Conservation (phyloP, 208 protist species). For the Hexamita inflata region DNA sequence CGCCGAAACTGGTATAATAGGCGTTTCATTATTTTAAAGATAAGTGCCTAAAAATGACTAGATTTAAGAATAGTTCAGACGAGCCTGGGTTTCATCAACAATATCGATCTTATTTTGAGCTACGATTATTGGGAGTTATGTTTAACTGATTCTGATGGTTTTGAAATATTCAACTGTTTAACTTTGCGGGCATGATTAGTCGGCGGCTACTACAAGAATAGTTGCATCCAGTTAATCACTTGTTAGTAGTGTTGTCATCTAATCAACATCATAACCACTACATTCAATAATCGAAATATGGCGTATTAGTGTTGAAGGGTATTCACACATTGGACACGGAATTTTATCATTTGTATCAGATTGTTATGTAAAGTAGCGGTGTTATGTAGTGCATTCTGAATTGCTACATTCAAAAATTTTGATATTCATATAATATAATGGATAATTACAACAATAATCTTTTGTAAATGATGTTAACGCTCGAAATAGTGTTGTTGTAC, state of each 20-base stretch:
- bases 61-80: slow-evolving; percentile 59
- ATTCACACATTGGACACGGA: slow-evolving; percentile 14
- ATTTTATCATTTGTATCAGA: slow-evolving; percentile 11
- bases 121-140: slow-evolving; percentile 84
- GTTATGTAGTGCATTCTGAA: slow-evolving; percentile 34
- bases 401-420: slow-evolving; percentile 51
- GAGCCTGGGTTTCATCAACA: slow-evolving; percentile 66
- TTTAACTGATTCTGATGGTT: slow-evolving; percentile 97
- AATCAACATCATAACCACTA: slow-evolving; percentile 93
- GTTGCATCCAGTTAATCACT: slow-evolving; percentile 99
- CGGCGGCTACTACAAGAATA: slow-evolving; percentile 93
- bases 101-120: slow-evolving; percentile 99
- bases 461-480: slow-evolving; percentile 83
- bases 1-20: slow-evolving; percentile 83
- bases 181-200: slow-evolving; percentile 87
- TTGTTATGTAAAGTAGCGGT: slow-evolving; percentile 37
- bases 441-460: slow-evolving; percentile 17
- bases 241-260: slow-evolving; percentile 99
- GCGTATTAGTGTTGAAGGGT: slow-evolving; percentile 30
- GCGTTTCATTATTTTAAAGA: neutral
- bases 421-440: slow-evolving; percentile 52
- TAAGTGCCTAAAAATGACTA: slow-evolving; percentile 26
- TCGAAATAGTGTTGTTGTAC: slow-evolving; percentile 97
- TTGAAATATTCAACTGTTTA: slow-evolving; percentile 86
- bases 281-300: slow-evolving; percentile 54